phyloP scores from a whole-genome alignment of 495 filamentous ascomycete species.

The Aspergillus nanangensis region DNA sequence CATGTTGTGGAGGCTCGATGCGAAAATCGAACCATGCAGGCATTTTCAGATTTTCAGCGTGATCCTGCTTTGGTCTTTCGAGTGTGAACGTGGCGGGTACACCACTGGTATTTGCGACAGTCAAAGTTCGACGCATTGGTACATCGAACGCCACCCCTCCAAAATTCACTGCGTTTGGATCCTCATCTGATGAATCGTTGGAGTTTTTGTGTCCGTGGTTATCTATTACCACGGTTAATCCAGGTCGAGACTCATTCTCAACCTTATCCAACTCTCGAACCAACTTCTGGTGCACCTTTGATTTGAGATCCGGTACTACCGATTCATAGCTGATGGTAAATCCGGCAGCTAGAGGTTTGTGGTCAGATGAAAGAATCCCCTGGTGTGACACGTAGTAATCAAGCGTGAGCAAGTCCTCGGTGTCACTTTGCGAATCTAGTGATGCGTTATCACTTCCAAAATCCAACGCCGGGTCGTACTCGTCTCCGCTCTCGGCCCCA shows the following conservation, averaged over 20 bases:
- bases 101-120: conserved; percentile 86
- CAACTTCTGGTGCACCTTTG: conserved; percentile 80
- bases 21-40: conserved; percentile 61
- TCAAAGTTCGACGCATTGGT: conserved; percentile 59
- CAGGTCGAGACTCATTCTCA: conserved; percentile 88
- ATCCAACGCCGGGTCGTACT: conserved; percentile 45
- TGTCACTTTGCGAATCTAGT: conserved; percentile 9
- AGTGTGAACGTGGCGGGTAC: conserved; percentile 73
- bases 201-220: conserved; percentile 30
- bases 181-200: conserved; percentile 23
- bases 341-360: conserved; percentile 81
- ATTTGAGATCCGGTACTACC: conserved; percentile 76
- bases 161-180: conserved; percentile 65
- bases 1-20: conserved; percentile 48
- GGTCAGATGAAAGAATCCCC: conserved; percentile 84
- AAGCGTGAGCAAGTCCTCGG: conserved; percentile 51
- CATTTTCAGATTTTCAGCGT: conserved; percentile 32
- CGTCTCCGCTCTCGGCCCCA: conserved; percentile 54
- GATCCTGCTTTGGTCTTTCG: conserved; percentile 54
- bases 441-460: conserved; percentile 13
- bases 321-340: conserved; percentile 82
- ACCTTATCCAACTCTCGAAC: conserved; percentile 82
- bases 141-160: conserved; percentile 67
- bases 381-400: conserved; percentile 86
- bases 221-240: conserved; percentile 81